Base-by-base conservation (phyloP, 2,329 filamentous ascomycete genomes). In the Lachnellula occidentalis region DNA sequence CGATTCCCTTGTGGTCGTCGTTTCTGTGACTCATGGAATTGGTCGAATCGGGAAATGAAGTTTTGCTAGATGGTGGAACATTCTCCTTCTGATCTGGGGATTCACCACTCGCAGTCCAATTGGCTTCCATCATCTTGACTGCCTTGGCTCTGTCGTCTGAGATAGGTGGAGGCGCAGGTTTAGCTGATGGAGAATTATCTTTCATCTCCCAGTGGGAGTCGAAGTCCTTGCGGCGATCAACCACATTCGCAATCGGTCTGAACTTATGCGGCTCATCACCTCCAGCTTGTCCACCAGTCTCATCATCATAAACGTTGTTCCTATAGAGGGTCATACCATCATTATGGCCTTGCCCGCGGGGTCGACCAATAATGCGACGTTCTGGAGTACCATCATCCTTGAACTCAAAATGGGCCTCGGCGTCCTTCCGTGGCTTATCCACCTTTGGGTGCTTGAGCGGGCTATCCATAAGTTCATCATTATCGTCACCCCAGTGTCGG, bases 361-460 rank as follows among this genome's bases (percentile, higher is more conserved):
- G 77, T 48, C 76, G 74, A 48, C 71, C 72, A 49, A 72, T 67
- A 47, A 71, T 66, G 50, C 76, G 76, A 43, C 74, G 72, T 52
- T 76, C 73, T 48, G 81, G 80, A 34, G 80, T 80, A 48, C 82
- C 84, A 53, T 92, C 85, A 67, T 97, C 92, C 51, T 82, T 77
- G 65, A 96, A 81, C 58, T 94, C 85, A 67, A 96, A 96, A 71
- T 97, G 90, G 1, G 84, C 74, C 67, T 92, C 85, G 17, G 87
- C 86, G 64, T 95, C 89, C 42, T 85, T 88, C 56, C 92, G 88
- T 37, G 87, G 79, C 68, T 87, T 87, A 64, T 78, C 74, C 37
- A 82, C 77, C 34, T 80, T 76, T 14, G 82, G 78, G 52, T 78
- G 76, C 60, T 80, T 80, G 43, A 77, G 76, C 7, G 85, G 81